phyloP scores from a whole-genome alignment of 495 filamentous ascomycete genomes.

The Penicillium coprophilum region DNA sequence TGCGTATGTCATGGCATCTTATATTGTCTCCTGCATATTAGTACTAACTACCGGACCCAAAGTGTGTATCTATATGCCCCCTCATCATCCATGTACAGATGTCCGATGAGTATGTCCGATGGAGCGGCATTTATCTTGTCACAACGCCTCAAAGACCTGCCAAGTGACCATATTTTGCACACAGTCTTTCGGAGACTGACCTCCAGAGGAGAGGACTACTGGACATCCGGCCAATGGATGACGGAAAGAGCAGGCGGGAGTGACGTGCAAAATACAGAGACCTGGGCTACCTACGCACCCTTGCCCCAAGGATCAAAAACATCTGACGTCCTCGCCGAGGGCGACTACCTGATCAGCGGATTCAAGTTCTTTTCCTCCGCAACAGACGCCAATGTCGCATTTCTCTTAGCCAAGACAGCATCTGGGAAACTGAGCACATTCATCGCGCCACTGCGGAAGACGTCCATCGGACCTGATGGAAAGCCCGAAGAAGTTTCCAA shows the following conservation, averaged over 20 bases:
- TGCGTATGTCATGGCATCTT: constrained; percentile 14
- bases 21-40: constrained; percentile 44
- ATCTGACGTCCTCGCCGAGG: constrained; percentile 23
- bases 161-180: constrained; percentile 45
- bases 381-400: constrained; percentile 67
- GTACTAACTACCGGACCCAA: neutral
- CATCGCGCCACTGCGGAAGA: constrained; percentile 59
- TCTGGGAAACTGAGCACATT: constrained; percentile 62
- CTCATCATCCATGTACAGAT: constrained; percentile 60
- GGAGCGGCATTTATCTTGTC: constrained; percentile 63
- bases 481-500: constrained; percentile 47
- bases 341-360: constrained; percentile 53
- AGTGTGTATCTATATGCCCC: constrained; percentile 57
- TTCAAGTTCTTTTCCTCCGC: constrained; percentile 80
- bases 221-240: constrained; percentile 87
- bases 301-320: neutral
- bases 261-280: constrained; percentile 72
- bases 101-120: constrained; percentile 69
- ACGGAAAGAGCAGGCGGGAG: constrained; percentile 74
- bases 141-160: constrained; percentile 42
- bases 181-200: constrained; percentile 50
- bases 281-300: constrained; percentile 49
- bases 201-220: constrained; percentile 57
- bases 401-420: constrained; percentile 64
- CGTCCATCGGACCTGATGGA: constrained; percentile 30